Base-by-base conservation (phyloP, 768 basidiomycete genomes). In the Udeniomyces megalosporus region DNA sequence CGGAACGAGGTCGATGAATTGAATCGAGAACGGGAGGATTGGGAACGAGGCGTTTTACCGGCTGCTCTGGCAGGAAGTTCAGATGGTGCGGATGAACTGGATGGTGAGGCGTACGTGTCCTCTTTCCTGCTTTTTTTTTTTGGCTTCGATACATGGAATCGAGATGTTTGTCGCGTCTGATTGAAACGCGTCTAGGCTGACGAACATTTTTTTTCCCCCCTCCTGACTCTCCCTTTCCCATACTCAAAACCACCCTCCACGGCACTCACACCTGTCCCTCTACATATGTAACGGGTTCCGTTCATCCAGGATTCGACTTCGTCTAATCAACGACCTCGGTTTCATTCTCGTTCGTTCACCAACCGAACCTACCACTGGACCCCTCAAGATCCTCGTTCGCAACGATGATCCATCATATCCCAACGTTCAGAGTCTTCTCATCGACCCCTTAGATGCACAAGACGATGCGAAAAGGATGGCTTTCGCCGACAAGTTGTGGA, bases 321-420 rank as follows among this genome's bases (percentile, higher is more conserved):
- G 32, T 11, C 32, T 60, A 32, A 49, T n/a, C 58, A 45, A 50
- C 15, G 46, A 47, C 28, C 50, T 60, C 34, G 58, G 58, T n/a
- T 60, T 48, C 58, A 48, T 49, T n/a, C 31, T 60, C 47, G 28
- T 60, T n/a, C 48, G 48, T 24, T 34, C 58, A 26, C 3, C 49
- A n/a, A n/a, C n/a, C 12, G 58, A 51, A 17, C 22, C 28, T 24
- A 31, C 58, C 22, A 6, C 15, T n/a, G 46, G 35, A n/a, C 58
- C 58, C 4, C 29, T 24, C 32, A 60, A 60, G 49, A 60, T 60
- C 34, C 58, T 60, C 49, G 49, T 52, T 34, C 58, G 58, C 32
- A 60, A 60, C 50, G 58, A 60, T 34, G 48, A 42, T 17, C 38
- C 38, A 42, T 8, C 47, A 47, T n/a, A 48, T 17, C 38, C 58